These are phyloP conservation scores for Helicostylum pulchrum DNA, from an alignment of 192 early-diverging fungal genomes.

Conservation along the genomic window DNA sequence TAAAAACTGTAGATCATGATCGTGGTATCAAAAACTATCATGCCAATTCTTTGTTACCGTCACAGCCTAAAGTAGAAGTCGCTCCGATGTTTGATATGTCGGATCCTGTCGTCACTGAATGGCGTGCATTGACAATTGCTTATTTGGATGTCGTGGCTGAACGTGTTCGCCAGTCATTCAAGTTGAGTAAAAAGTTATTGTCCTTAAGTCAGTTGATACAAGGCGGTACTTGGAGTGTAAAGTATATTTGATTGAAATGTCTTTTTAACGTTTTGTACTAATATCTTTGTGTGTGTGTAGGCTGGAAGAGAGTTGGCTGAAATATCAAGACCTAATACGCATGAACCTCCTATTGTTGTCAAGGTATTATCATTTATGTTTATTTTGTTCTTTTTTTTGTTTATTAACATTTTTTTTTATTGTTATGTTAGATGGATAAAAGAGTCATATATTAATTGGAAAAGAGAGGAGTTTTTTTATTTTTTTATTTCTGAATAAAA, in stretches of 20 bases:
- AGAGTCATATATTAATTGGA: constrained; percentile 8
- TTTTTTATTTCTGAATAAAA: not conserved
- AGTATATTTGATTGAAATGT: not conserved
- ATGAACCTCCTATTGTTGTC: constrained; percentile 90
- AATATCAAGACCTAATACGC: constrained; percentile 68
- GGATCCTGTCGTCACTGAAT: constrained; percentile 88
- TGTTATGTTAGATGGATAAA: constrained; percentile 12
- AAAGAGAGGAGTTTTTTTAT: no score
- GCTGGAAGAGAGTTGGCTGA: constrained; percentile 86
- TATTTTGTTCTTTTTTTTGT: not conserved
- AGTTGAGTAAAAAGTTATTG: constrained; percentile 51
- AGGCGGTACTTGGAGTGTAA: constrained; percentile 88
- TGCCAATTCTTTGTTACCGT: constrained; percentile 36
- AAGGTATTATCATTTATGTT: constrained; percentile 34
- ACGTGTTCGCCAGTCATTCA: constrained; percentile 56
- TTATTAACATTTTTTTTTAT: not conserved
- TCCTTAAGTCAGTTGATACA: constrained; percentile 85
- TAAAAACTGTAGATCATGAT: constrained; percentile 49
- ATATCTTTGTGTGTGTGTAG: constrained; percentile 1
- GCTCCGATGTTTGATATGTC: constrained; percentile 73
- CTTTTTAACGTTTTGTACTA: not conserved
- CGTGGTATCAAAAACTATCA: constrained; percentile 58
- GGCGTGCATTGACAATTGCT: constrained; percentile 87
- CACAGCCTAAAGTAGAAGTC: constrained; percentile 38
- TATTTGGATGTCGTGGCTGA: constrained; percentile 74